Conservation (phyloP, 2,329 filamentous ascomycete species). For the Trichophyton rubrum region DNA sequence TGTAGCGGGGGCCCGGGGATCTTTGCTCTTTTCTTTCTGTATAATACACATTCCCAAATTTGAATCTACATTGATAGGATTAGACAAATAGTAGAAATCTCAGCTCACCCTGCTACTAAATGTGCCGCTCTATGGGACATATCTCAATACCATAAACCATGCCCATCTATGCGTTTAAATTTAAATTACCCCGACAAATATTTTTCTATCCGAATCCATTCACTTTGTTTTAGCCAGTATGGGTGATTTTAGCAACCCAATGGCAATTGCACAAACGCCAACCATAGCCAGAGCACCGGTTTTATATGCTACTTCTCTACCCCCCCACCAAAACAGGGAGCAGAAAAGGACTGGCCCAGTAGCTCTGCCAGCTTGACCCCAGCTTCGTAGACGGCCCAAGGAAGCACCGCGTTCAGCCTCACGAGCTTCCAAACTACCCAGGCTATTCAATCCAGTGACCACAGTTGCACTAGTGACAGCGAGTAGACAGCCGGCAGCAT, state of each 20-base stretch:
- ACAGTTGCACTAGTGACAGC: constrained; percentile 89
- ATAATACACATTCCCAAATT: background rate
- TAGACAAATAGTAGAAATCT: constrained; percentile 1
- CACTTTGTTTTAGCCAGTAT: constrained; percentile 4
- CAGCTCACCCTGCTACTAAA: background rate
- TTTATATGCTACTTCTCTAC: constrained; percentile 70
- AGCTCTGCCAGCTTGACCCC: constrained; percentile 76
- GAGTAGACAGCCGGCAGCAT: constrained; percentile 68
- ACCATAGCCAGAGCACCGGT: constrained; percentile 71
- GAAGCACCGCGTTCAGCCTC: constrained; percentile 73
- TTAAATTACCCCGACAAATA: background rate
- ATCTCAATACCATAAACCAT: background rate
- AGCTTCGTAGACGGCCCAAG: constrained; percentile 66
- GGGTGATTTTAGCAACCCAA: constrained; percentile 59
- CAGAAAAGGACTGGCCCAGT: constrained; percentile 84
- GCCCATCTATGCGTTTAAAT: background rate
- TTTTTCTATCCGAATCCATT: background rate
- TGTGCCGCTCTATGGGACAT: background rate
- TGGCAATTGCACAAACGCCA: constrained; percentile 57
- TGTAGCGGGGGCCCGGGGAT: background rate
- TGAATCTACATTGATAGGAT: background rate
- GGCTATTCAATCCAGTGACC: constrained; percentile 80
- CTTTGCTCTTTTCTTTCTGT: background rate
- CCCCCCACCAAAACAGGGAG: constrained; percentile 96
- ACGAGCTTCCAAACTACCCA: constrained; percentile 79